Conservation (phyloP, 805 yeast genomes). For the Saccharomyces mikatae region DNA sequence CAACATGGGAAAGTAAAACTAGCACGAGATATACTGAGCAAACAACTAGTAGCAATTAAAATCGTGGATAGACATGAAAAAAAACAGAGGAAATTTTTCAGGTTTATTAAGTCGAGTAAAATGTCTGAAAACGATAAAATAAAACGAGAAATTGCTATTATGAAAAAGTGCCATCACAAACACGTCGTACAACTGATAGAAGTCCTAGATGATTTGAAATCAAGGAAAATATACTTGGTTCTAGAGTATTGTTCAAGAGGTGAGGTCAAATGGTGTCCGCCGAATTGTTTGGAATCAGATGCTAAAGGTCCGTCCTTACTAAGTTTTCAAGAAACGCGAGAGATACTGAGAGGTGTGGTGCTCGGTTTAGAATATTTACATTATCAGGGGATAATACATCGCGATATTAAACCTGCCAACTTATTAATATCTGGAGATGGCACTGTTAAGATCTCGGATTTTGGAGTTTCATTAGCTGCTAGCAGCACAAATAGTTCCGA, state of each 20-base stretch:
- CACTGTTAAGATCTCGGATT: conserved; percentile 87
- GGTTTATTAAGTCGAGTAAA: conserved; percentile 34
- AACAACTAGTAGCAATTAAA: conserved; percentile 81
- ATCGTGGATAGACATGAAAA: conserved; percentile 68
- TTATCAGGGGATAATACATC: conserved; percentile 81
- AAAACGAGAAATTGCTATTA: conserved; percentile 81
- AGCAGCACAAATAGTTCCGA: conserved; percentile 10
- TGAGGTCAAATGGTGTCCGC: conserved; percentile 70
- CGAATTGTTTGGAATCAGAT: conserved; percentile 33
- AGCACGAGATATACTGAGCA: conserved; percentile 61
- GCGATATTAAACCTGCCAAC: conserved; percentile 95
- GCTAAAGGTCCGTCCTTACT: conserved; percentile 56
- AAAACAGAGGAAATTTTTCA: conserved; percentile 34
- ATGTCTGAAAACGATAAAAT: conserved; percentile 55
- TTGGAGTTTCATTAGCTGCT: conserved; percentile 72
- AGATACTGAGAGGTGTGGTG: conserved; percentile 73
- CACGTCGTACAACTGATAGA: conserved; percentile 83
- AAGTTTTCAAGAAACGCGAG: conserved; percentile 57
- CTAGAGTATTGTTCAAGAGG: conserved; percentile 86
- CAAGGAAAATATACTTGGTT: conserved; percentile 82
- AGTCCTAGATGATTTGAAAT: conserved; percentile 77
- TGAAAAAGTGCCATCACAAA: conserved; percentile 87
- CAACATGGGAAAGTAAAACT: conserved; percentile 97
- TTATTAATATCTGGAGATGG: conserved; percentile 61
- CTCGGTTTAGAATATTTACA: conserved; percentile 87